These are phyloP conservation scores for Dispira parvispora DNA, from an alignment of 192 early-diverging fungal genomes.

Conservation along the genomic window DNA sequence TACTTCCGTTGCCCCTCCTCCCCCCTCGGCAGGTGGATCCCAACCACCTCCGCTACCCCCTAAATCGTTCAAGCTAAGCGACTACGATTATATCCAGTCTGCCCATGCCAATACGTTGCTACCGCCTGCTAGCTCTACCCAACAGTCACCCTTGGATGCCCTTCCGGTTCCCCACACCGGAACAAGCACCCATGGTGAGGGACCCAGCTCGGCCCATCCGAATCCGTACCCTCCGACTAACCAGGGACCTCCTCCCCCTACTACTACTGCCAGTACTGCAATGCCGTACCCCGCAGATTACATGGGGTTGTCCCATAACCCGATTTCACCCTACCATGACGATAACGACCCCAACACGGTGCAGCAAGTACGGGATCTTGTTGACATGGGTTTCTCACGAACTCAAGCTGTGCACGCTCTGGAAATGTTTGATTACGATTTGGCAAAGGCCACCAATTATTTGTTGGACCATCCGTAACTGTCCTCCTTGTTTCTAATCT, in stretches of 20 bases:
- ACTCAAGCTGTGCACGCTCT: slow-evolving; percentile 49
- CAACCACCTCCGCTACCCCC: slow-evolving; percentile 6
- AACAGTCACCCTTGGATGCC: neutral
- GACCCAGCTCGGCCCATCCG: too few relatives aligned
- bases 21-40: neutral
- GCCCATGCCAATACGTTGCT: slow-evolving; percentile 7
- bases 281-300: neutral
- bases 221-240: neutral
- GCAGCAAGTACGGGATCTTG: slow-evolving; percentile 33
- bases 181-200: neutral
- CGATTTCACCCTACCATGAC: neutral
- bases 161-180: neutral
- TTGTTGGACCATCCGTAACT: slow-evolving; percentile 40
- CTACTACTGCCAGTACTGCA: neutral
- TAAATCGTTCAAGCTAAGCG: slow-evolving; percentile 2
- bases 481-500: too few relatives aligned
- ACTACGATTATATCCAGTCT: slow-evolving; percentile 11
- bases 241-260: neutral
- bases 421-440: slow-evolving; percentile 50
- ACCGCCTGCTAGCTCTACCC: neutral
- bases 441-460: slow-evolving; percentile 57
- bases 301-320: neutral
- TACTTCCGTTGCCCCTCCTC: too few relatives aligned
- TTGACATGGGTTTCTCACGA: slow-evolving; percentile 56
- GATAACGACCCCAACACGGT: slow-evolving; percentile 4